Conservation (phyloP, 441 rosid species). For the Omphalea diandra region DNA sequence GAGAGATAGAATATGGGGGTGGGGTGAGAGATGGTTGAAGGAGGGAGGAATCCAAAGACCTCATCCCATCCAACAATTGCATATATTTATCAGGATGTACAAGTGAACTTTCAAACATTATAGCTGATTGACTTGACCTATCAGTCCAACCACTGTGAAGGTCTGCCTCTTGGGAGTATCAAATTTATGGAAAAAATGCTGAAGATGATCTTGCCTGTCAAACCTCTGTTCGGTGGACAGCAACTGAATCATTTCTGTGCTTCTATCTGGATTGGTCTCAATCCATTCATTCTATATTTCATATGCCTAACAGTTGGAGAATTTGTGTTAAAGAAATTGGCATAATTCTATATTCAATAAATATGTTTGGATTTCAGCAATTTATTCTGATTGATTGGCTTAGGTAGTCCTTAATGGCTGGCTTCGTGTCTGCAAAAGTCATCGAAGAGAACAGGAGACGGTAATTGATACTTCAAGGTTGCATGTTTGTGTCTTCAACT, state of each 20-base stretch:
- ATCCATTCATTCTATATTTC: background rate
- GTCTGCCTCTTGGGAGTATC: background rate
- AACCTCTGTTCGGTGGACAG: background rate
- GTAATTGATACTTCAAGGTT: slow-evolving; percentile 30
- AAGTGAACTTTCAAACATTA: background rate
- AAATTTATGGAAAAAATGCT: background rate
- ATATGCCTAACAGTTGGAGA: background rate
- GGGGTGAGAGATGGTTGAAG: too few relatives aligned
- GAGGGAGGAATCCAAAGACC: background rate
- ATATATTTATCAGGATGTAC: background rate
- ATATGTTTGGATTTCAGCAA: background rate
- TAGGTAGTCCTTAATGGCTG: slow-evolving; percentile 87
- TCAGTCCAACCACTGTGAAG: background rate
- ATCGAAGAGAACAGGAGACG: slow-evolving; percentile 82
- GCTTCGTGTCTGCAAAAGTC: slow-evolving; percentile 82
- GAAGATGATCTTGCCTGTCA: background rate
- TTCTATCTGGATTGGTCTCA: background rate
- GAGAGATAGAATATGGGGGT: too few relatives aligned
- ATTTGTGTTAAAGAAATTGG: background rate
- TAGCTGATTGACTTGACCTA: slow-evolving; percentile 1
- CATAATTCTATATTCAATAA: background rate
- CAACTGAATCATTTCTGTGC: background rate
- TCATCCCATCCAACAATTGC: background rate
- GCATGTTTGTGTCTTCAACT: slow-evolving; percentile 14
- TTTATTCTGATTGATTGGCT: slow-evolving; percentile 18